Conservation (phyloP, 129 eudicot genomes). For the Lonicera japonica region DNA sequence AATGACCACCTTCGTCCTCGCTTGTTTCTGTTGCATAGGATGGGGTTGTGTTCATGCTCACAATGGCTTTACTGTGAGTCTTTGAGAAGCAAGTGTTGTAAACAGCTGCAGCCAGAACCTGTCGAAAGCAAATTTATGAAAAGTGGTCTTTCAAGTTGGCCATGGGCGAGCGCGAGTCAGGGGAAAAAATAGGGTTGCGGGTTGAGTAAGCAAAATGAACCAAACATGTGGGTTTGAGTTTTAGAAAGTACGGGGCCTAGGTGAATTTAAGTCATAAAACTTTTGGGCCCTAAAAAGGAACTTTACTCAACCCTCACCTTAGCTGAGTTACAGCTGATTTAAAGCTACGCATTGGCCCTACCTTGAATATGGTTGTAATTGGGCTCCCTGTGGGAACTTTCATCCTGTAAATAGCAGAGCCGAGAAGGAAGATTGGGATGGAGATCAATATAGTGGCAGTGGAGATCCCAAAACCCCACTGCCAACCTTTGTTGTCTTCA, state of each 20-base stretch:
- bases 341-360: no score
- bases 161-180: no score
- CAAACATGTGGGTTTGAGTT: no score
- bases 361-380: slow-evolving; percentile 77
- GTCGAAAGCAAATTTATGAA: slow-evolving; percentile 10
- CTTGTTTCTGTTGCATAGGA: slow-evolving; percentile 8
- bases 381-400: slow-evolving; percentile 88
- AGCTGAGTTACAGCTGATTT: no score
- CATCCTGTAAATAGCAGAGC: slow-evolving; percentile 65
- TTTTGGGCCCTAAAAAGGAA: no score
- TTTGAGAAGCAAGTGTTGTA: slow-evolving; percentile 32
- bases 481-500: slow-evolving; percentile 86
- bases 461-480: slow-evolving; percentile 84
- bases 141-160: neutral
- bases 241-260: no score
- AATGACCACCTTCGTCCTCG: slow-evolving; percentile 24
- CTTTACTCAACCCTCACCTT: no score
- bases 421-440: slow-evolving; percentile 73
- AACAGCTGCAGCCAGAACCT: slow-evolving; percentile 63
- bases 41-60: slow-evolving; percentile 31
- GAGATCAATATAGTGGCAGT: slow-evolving; percentile 54
- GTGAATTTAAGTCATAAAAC: no score
- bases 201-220: no score
- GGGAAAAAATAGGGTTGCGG: no score
- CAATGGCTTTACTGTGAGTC: slow-evolving; percentile 33